phyloP scores from a whole-genome alignment of 257 asterid genomes.

The Thymus quinquecostatus region DNA sequence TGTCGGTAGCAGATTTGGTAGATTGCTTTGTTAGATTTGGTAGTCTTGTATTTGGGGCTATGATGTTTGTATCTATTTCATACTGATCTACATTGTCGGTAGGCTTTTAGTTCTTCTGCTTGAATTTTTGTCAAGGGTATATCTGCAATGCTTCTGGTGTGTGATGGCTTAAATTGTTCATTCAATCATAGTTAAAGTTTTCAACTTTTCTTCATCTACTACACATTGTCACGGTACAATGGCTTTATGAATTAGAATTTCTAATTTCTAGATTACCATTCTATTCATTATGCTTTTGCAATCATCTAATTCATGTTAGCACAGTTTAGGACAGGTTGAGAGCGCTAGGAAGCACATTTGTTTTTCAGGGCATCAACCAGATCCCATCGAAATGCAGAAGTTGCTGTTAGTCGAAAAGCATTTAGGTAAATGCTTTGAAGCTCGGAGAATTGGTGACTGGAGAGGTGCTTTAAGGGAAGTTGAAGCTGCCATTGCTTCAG shows the following conservation, averaged over 20 bases:
- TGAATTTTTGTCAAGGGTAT: constrained; percentile 19
- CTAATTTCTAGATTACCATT: constrained; percentile 18
- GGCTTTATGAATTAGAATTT: background rate
- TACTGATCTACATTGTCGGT: constrained; percentile 28
- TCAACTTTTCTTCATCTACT: no score
- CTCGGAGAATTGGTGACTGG: constrained; percentile 74
- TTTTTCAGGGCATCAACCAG: constrained; percentile 52
- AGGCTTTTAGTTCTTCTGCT: background rate
- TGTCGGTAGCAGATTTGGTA: background rate
- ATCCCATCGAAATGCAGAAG: constrained; percentile 59
- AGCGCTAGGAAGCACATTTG: constrained; percentile 64
- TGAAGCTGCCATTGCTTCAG: constrained; percentile 69
- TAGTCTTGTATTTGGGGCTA: constrained; percentile 8
- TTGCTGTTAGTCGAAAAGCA: constrained; percentile 68
- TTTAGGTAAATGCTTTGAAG: constrained; percentile 59
- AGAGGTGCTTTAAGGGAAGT: constrained; percentile 56
- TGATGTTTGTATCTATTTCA: constrained; percentile 6
- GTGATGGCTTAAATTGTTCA: no score
- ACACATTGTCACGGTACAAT: no score
- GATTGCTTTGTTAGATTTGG: constrained; percentile 8
- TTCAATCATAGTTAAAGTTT: no score
- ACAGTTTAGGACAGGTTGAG: constrained; percentile 84
- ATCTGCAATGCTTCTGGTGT: constrained; percentile 23
- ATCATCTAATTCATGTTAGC: constrained; percentile 47
- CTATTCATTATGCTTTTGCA: constrained; percentile 18